Percentiles rank a stretch among this genome's conserved stretches.
These are phyloP conservation scores for Trametes maxima DNA, from an alignment of 768 basidiomycete species.

Conservation along the genomic window DNA sequence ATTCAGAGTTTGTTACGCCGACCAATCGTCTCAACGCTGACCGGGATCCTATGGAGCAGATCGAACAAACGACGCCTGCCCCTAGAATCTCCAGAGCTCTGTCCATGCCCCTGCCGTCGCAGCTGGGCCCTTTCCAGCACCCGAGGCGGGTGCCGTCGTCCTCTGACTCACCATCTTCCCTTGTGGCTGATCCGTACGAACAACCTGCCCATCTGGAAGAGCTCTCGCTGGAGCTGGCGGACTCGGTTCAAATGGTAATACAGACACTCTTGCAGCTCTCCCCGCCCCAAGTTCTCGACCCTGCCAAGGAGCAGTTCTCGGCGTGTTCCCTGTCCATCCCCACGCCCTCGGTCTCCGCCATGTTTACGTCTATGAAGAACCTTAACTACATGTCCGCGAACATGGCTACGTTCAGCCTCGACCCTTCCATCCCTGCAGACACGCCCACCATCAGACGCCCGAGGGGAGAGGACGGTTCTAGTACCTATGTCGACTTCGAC, in stretches of 20 bases:
- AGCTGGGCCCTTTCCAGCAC: conserved; percentile 74
- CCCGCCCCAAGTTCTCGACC: conserved; percentile 86
- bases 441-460: conserved; percentile 2
- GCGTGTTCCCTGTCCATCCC: conserved; percentile 88
- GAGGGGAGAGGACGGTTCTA: conserved; percentile 10
- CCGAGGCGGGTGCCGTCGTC: conserved; percentile 48
- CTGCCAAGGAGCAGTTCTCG: conserved; percentile 92
- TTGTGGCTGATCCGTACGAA: conserved; percentile 30
- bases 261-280: conserved; percentile 91
- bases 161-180: conserved; percentile 24
- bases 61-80: conserved; percentile 32
- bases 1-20: conserved; percentile 36
- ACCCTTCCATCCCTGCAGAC: conserved; percentile 18
- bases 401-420: conserved; percentile 53
- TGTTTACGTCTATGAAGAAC: conserved; percentile 91
- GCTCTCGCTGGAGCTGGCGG: conserved; percentile 85
- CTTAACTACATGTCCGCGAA: conserved; percentile 94
- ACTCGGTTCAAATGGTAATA: conserved; percentile 86
- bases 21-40: conserved; percentile 35
- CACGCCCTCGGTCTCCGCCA: conserved; percentile 82
- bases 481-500: conserved; percentile 66
- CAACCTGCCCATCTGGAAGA: conserved; percentile 55
- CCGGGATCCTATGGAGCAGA: conserved; percentile 36
- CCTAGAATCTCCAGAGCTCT: conserved; percentile 75
- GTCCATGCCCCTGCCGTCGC: conserved; percentile 78